These are phyloP conservation scores for Quercus mongolica DNA, from an alignment of 306 rosid species.

Conservation along the genomic window DNA sequence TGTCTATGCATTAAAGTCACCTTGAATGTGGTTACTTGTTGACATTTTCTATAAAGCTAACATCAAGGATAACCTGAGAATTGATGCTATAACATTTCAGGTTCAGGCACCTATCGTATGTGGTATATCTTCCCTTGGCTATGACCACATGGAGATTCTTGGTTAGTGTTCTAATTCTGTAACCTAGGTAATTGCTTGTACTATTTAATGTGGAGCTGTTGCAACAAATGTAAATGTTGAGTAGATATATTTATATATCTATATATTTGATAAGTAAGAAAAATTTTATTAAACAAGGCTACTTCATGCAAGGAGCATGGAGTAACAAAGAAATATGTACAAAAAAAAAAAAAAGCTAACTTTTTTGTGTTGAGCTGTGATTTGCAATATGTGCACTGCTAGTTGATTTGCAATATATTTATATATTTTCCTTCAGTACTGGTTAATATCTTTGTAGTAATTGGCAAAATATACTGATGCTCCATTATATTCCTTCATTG, in stretches of 20 bases:
- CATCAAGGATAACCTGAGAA: background rate
- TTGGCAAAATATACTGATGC: no score
- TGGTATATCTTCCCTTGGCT: constrained; percentile 91
- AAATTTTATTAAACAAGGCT: no score
- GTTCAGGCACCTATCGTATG: constrained; percentile 80
- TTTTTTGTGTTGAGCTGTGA: background rate
- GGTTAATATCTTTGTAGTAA: no score
- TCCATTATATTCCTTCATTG: background rate
- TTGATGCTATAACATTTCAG: constrained; percentile 34
- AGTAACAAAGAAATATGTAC: no score
- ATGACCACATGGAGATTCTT: constrained; percentile 98
- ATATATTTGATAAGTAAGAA: background rate
- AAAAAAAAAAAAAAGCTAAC: background rate
- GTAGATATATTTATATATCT: background rate
- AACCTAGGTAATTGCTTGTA: constrained; percentile 11
- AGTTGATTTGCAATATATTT: background rate
- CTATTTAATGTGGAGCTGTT: constrained; percentile 12
- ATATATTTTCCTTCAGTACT: background rate
- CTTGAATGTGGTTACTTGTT: background rate
- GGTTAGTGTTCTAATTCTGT: constrained; percentile 62
- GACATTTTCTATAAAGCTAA: background rate
- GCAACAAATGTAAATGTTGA: constrained; percentile 5
- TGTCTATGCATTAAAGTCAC: background rate
- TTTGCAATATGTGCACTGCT: background rate
- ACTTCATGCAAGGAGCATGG: no score